Conservation (phyloP, 73 alveolate genomes). For the Tetrahymena thermophila region DNA sequence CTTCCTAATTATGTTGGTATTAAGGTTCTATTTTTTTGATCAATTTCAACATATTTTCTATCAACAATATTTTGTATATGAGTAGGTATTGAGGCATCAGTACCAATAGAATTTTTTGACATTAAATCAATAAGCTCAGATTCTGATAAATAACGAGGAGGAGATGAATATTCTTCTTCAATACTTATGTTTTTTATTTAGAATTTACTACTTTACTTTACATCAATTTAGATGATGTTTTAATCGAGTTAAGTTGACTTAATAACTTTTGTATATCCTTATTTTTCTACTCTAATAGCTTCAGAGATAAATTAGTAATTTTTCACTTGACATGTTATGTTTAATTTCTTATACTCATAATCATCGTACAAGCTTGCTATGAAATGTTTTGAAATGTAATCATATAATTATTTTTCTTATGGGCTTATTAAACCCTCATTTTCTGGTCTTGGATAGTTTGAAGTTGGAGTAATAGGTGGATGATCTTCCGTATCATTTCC, state of each 20-base stretch:
- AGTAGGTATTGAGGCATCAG: conserved; percentile 99
- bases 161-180: conserved; percentile 73
- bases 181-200: conserved; percentile 14
- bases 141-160: conserved; percentile 98
- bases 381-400: conserved; percentile 85
- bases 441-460: conserved; percentile 78
- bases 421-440: not conserved
- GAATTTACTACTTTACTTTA: conserved; percentile 15
- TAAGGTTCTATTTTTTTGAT: conserved; percentile 77
- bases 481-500: conserved; percentile 99
- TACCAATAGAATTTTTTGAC: conserved; percentile 99
- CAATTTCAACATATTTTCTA: conserved; percentile 95
- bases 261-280: conserved; percentile 77
- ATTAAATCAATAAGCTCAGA: conserved; percentile 91
- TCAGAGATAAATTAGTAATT: conserved; percentile 71
- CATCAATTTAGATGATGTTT: not conserved
- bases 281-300: conserved; percentile 62
- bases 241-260: not conserved
- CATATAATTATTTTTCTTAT: conserved; percentile 43
- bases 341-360: conserved; percentile 73
- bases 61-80: conserved; percentile 99
- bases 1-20: conserved; percentile 96
- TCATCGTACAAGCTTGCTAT: conserved; percentile 92
- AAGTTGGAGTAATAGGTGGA: conserved; percentile 99
- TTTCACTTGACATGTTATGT: conserved; percentile 64